A percentile compares a stretch with the other conserved stretches of the same genome.
phyloP scores from a whole-genome alignment of 805 yeast genomes.

The Starmerella asiatica region DNA sequence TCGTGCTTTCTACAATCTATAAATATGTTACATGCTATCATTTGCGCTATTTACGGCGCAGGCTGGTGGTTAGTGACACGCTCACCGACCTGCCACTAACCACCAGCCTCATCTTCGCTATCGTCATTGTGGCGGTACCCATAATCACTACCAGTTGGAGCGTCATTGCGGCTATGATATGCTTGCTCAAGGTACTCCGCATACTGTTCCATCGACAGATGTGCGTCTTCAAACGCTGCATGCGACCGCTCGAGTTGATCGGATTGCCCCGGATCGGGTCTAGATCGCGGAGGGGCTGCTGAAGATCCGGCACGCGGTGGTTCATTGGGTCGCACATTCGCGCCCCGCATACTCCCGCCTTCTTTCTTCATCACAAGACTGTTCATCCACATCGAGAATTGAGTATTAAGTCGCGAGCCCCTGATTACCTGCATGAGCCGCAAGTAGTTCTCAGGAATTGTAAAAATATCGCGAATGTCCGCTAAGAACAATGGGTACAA shows the following conservation, averaged over 20 bases:
- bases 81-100: too few relatives aligned
- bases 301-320: not conserved
- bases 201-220: not conserved
- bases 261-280: too few relatives aligned
- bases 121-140: not conserved
- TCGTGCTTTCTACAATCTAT: not conserved
- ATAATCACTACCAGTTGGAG: not conserved
- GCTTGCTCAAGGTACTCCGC: not conserved
- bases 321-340: not conserved
- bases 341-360: not conserved
- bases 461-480: conserved; percentile 22
- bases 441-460: conserved; percentile 25
- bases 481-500: conserved; percentile 20
- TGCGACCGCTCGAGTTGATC: not conserved
- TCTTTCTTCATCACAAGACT: conserved; percentile 10
- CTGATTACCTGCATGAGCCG: conserved; percentile 26
- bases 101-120: not conserved
- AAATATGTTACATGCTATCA: not conserved
- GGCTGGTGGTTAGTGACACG: too few relatives aligned
- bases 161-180: not conserved
- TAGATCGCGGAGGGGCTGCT: not conserved
- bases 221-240: not conserved
- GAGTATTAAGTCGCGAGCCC: conserved; percentile 23
- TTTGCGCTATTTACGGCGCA: not conserved
- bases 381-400: conserved; percentile 13